These are phyloP conservation scores for Tylopilus felleus DNA, from an alignment of 768 basidiomycete genomes.

Conservation along the genomic window DNA sequence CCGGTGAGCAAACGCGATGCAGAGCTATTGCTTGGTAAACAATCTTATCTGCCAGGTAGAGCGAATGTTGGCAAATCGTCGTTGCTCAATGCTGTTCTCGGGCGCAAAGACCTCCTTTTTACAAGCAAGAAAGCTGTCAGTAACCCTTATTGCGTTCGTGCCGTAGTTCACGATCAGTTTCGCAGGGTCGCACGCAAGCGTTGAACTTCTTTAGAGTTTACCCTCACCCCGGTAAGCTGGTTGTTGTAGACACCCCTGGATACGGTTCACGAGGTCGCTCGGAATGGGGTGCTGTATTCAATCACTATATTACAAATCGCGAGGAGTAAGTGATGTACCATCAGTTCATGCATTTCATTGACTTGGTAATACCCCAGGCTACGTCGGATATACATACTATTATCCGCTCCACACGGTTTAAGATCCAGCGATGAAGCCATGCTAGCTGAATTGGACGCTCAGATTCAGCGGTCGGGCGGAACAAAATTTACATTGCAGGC, in stretches of 20 bases:
- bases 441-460: slow-evolving; percentile 47
- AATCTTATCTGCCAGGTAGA: slow-evolving; percentile 45
- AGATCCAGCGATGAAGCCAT: slow-evolving; percentile 56
- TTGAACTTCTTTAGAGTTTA: slow-evolving; percentile 76
- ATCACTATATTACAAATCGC: slow-evolving; percentile 58
- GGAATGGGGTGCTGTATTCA: slow-evolving; percentile 73
- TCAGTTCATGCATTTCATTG: not conserved
- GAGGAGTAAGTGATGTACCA: slow-evolving; percentile 46
- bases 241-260: slow-evolving; percentile 79
- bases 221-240: slow-evolving; percentile 46
- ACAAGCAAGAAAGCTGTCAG: slow-evolving; percentile 72
- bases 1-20: slow-evolving; percentile 16
- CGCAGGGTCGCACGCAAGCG: slow-evolving; percentile 66
- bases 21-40: not conserved
- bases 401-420: slow-evolving; percentile 66
- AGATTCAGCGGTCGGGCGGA: slow-evolving; percentile 30
- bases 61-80: slow-evolving; percentile 80
- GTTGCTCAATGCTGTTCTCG: slow-evolving; percentile 65
- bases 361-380: slow-evolving; percentile 41
- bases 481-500: slow-evolving; percentile 62
- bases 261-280: slow-evolving; percentile 71
- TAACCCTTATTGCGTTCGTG: slow-evolving; percentile 1
- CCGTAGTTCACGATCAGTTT: not conserved
- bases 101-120: slow-evolving; percentile 51
- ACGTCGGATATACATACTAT: slow-evolving; percentile 64